Evolutionary conservation across 257 asterid genomes (phyloP), one percentile per base, ranked within the genome.

Genomic region (Rubia yunnanensis): DNA sequence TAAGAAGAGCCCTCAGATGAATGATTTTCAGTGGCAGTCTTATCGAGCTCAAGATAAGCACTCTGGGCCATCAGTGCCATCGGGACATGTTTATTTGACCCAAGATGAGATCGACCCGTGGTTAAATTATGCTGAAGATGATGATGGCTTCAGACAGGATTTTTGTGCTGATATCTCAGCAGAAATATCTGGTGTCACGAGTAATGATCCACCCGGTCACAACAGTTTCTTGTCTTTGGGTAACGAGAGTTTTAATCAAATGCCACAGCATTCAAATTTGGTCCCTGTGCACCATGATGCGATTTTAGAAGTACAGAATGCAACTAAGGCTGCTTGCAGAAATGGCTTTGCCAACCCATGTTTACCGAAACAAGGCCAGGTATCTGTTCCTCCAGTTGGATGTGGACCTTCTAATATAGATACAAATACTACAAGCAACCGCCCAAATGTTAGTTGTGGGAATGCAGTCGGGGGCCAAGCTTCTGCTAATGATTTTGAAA

Each of bases 101-200:
- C 92, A 78, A 49, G 94, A 83, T 70, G 99, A 92, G 24, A 80
- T 86, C 73, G 84, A 18, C 39, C 94, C 90, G 30, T 89, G 97
- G 99, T 79, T 92, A 49, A 77, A 80, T 78, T 79, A 77, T 73
- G 70, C 86, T 17, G 32, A 77, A 3, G 87, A 77, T 24, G 87
- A 77, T 27, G 89, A 82, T 69, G 63, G 70, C 60, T 74, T 86
- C 23, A 82, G 72, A 18, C 82, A 76, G 54, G 91, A 77, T 74
- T 84, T 78, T 63, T 76, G 82, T 49, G 72, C 90, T 64, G 90
- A 79, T 7, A 55, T 79, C 17, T 70, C 90, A 32, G 88, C 97
- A 22, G 95, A 82, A 49, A 77, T 82, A 66, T 84, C 99, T 22
- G 84, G 92, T 68, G 73, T 86, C 34, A 81, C 87, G 0, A 79